Evolutionary conservation across 176 grass and related monocot genomes (phyloP).

Genomic region (Bonia amplexicaulis): DNA sequence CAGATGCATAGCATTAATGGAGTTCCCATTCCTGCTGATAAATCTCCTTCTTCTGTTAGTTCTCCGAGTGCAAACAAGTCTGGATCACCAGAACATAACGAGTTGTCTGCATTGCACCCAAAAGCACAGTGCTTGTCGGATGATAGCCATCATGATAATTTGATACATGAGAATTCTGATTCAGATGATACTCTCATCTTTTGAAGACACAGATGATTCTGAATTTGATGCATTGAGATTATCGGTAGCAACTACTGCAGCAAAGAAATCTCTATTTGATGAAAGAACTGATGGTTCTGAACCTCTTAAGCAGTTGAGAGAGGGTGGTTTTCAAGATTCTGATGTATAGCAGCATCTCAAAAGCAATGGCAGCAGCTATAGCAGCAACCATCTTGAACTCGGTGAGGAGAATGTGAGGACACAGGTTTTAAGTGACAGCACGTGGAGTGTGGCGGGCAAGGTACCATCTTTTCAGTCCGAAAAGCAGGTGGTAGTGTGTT

Average conservation of each 20-base stretch:
- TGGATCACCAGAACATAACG: neutral
- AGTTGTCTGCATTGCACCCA: neutral
- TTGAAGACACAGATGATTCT: slow-evolving; percentile 33
- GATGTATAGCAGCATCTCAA: slow-evolving; percentile 4
- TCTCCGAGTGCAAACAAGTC: slow-evolving; percentile 1
- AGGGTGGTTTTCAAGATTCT: slow-evolving; percentile 25
- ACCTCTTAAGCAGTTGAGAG: neutral
- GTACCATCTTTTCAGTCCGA: too few species aligned
- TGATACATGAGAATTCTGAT: slow-evolving; percentile 9
- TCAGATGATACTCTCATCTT: slow-evolving; percentile 19
- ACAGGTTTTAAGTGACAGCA: slow-evolving; percentile 18
- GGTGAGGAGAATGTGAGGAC: slow-evolving; percentile 7
- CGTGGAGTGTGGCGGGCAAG: too few species aligned
- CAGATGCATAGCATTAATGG: slow-evolving; percentile 54
- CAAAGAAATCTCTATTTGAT: slow-evolving; percentile 22
- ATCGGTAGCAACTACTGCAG: slow-evolving; percentile 34
- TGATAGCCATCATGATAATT: neutral
- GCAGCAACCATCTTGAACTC: slow-evolving; percentile 25
- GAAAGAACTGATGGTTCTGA: slow-evolving; percentile 13
- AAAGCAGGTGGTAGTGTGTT: too few species aligned
- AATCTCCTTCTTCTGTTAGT: slow-evolving; percentile 23
- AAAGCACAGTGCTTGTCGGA: neutral
- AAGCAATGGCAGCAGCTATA: slow-evolving; percentile 13
- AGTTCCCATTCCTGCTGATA: slow-evolving; percentile 52
- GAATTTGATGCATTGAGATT: slow-evolving; percentile 29